Percentiles rank a stretch among this genome's conserved stretches.
These are phyloP conservation scores for Kalanchoe fedtschenkoi DNA, from an alignment of 164 flowering plant genomes.

Conservation along the genomic window DNA sequence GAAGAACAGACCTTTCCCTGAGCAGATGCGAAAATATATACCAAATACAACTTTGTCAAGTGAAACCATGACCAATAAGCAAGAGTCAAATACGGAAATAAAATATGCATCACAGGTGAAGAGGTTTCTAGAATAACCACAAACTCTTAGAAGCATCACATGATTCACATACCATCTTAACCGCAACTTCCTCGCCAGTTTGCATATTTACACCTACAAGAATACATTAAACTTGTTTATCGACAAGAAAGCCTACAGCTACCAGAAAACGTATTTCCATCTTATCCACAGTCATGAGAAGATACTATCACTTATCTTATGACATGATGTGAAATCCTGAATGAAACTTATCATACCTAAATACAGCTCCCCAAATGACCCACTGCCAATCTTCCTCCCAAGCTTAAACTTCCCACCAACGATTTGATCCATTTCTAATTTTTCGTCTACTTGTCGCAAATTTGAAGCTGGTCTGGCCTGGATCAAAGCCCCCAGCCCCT, in stretches of 20 bases:
- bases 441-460: constrained; percentile 5
- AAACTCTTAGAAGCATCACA: constrained; percentile 4
- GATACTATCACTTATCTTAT: too few species aligned
- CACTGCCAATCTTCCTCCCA: constrained; percentile 41
- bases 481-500: too few species aligned
- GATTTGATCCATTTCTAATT: constrained; percentile 33
- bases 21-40: too few species aligned
- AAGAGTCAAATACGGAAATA: too few species aligned
- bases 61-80: background rate
- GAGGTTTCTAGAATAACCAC: too few species aligned
- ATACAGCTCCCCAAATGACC: constrained; percentile 54
- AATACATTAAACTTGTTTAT: background rate
- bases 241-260: too few species aligned
- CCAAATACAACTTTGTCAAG: background rate
- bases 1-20: too few species aligned
- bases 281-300: too few species aligned
- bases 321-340: too few species aligned
- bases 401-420: constrained; percentile 43
- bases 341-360: constrained; percentile 20
- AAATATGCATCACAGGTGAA: too few species aligned
- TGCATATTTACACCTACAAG: constrained; percentile 42
- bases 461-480: background rate
- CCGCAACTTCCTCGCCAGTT: constrained; percentile 55
- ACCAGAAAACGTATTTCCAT: too few species aligned
- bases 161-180: constrained; percentile 61